phyloP scores from a whole-genome alignment of 805 yeast species.

The Candida incommunis region DNA sequence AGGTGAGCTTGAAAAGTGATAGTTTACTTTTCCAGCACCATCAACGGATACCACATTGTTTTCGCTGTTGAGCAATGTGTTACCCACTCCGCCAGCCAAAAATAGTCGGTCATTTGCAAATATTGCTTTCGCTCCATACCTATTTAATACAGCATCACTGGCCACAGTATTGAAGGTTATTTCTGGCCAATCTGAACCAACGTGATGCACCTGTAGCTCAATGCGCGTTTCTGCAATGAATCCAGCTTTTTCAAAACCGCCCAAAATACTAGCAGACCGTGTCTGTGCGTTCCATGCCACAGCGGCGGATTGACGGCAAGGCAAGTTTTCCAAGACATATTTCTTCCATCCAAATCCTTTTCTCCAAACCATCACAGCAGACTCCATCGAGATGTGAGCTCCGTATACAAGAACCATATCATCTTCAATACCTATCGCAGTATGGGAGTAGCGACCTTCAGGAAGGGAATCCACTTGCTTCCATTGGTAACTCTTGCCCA shows the following conservation, averaged over 20 bases:
- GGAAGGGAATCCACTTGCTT: constrained; percentile 25
- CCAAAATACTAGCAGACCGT: constrained; percentile 29
- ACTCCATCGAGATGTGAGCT: constrained; percentile 22
- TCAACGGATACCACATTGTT: constrained; percentile 25
- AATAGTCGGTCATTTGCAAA: constrained; percentile 25
- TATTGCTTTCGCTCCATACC: constrained; percentile 33
- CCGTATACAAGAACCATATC: constrained; percentile 34
- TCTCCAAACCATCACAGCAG: constrained; percentile 8
- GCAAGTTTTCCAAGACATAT: constrained; percentile 2
- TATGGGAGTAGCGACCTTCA: constrained; percentile 37
- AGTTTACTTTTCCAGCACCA: not conserved
- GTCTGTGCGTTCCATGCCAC: constrained; percentile 19
- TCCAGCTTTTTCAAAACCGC: constrained; percentile 9
- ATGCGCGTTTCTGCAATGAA: not conserved
- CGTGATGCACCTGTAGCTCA: not conserved
- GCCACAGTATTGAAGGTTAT: constrained; percentile 15
- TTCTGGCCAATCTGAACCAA: not conserved
- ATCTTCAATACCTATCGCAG: constrained; percentile 21
- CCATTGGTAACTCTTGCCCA: constrained; percentile 26
- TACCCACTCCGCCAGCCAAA: constrained; percentile 44
- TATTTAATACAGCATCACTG: constrained; percentile 2
- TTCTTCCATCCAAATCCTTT: constrained; percentile 10
- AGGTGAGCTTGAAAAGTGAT: constrained; percentile 18
- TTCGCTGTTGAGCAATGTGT: constrained; percentile 19
- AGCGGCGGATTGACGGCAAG: constrained; percentile 24